Base-by-base conservation (phyloP, 768 basidiomycete genomes). In the Podaxis sp. region DNA sequence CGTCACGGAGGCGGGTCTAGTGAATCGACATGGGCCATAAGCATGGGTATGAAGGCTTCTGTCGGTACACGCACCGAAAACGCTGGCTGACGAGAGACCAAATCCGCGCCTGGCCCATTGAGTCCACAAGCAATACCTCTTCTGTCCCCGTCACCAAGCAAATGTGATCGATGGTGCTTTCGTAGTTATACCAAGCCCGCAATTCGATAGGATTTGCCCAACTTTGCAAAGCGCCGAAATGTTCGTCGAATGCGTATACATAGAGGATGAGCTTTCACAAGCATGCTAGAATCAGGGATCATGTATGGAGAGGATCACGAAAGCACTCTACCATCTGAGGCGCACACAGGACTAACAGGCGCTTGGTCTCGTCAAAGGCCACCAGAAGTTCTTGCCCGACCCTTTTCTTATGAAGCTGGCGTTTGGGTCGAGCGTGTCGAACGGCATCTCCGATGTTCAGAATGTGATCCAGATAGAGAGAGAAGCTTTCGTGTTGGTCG, bases 21-120 rank as follows among this genome's bases (percentile, higher is more conserved):
- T 5, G 15, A 43, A 24, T 33, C 33, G n/a, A 24, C 83, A 81
- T 37, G 7, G 38, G 13, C 25, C 36, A 15, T 29, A 12, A 37
- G 52, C 46, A 51, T 17, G n/a, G 2, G 46, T 19, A 22, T 15
- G 22, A n/a, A 22, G 43, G 38, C 15, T 58, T 41, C 12, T 37
- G 49, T 49, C 2, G 2, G 7, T 49, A 51, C 49, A 55, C 59
- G 8, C 38, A 86, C 85, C 85, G 71, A 59, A 84, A 85, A 52
- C 84, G 81, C 58, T 81, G 77, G 0, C 83, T 82, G 2, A 82
- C 71, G 51, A 85, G 65, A 0, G 86, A 87, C 64, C 79, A 86
- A n/a, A 87, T 74, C 13, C 85, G 72, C 1, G 76, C 82, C 17
- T 76, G 75, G 0, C 72, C 72, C 3, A 61, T 65, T 0, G 75